These are phyloP conservation scores for Monilinia laxa DNA, from an alignment of 2,329 filamentous ascomycete genomes.

Conservation along the genomic window DNA sequence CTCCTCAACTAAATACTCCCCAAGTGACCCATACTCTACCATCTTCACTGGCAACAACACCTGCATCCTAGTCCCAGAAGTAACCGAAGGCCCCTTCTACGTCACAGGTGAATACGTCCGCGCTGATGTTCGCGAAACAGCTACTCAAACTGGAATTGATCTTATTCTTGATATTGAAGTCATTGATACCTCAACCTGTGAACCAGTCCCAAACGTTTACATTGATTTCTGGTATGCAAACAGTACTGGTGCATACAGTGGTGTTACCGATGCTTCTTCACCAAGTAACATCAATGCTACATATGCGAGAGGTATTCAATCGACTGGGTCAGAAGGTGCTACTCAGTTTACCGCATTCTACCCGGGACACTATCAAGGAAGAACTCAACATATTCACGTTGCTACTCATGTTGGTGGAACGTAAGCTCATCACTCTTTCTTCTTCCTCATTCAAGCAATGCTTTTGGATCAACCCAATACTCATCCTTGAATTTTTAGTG, in stretches of 20 bases:
- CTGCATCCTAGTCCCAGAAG: slow-evolving; percentile 41
- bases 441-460: neutral
- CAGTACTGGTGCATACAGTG: slow-evolving; percentile 51
- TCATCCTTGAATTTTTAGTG: neutral
- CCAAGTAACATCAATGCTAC: slow-evolving; percentile 44
- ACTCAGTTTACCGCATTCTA: slow-evolving; percentile 46
- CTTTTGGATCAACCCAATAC: neutral
- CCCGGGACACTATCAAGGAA: slow-evolving; percentile 48
- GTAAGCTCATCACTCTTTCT: neutral
- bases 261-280: slow-evolving; percentile 44
- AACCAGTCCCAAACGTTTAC: slow-evolving; percentile 49
- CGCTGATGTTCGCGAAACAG: slow-evolving; percentile 45
- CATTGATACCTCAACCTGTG: slow-evolving; percentile 54
- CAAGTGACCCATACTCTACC: slow-evolving; percentile 39
- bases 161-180: slow-evolving; percentile 52
- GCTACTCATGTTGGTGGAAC: slow-evolving; percentile 47
- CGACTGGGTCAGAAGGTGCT: slow-evolving; percentile 45
- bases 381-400: slow-evolving; percentile 52
- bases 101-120: slow-evolving; percentile 53
- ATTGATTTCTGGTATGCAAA: slow-evolving; percentile 55
- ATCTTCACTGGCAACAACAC: slow-evolving; percentile 34
- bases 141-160: slow-evolving; percentile 26
- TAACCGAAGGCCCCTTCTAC: slow-evolving; percentile 44
- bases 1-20: slow-evolving; percentile 37
- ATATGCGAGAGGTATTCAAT: slow-evolving; percentile 46